These are phyloP conservation scores for Thinopyrum elongatum DNA, from an alignment of 176 grass and related monocot species.

Conservation along the genomic window DNA sequence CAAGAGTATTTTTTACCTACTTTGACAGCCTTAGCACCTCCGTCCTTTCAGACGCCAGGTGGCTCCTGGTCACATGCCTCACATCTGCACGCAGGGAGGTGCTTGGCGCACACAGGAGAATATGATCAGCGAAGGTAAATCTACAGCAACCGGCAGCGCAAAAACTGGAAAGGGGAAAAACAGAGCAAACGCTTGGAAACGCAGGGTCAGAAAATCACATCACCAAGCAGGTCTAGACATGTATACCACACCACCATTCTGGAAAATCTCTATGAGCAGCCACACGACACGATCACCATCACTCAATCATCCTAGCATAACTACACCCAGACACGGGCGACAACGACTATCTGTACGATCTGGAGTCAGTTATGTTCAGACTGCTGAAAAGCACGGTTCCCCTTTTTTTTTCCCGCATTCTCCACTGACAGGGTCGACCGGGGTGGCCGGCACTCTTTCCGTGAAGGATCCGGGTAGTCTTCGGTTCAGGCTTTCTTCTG, in stretches of 20 bases:
- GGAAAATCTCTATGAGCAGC: background rate
- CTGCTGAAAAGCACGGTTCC: background rate
- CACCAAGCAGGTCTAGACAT: background rate
- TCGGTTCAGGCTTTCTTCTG: background rate
- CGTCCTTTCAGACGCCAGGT: no score
- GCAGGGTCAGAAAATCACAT: background rate
- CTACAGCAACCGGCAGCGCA: no score
- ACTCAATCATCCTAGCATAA: slow-evolving; percentile 1
- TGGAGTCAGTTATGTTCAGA: background rate
- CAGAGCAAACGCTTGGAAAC: background rate
- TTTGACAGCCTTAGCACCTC: no score
- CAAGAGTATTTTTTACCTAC: no score
- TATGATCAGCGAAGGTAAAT: background rate
- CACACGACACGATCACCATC: background rate
- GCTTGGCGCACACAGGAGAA: background rate
- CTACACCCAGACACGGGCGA: background rate
- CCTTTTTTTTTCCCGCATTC: background rate
- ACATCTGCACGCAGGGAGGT: background rate
- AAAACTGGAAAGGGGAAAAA: background rate
- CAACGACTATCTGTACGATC: slow-evolving; percentile 11
- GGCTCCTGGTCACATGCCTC: background rate
- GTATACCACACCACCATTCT: background rate
- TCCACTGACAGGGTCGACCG: slow-evolving; percentile 6
- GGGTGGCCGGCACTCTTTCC: background rate
- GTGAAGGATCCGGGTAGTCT: background rate